These are phyloP conservation scores for Lactarius trivialis DNA, from an alignment of 768 basidiomycete species.

Conservation along the genomic window DNA sequence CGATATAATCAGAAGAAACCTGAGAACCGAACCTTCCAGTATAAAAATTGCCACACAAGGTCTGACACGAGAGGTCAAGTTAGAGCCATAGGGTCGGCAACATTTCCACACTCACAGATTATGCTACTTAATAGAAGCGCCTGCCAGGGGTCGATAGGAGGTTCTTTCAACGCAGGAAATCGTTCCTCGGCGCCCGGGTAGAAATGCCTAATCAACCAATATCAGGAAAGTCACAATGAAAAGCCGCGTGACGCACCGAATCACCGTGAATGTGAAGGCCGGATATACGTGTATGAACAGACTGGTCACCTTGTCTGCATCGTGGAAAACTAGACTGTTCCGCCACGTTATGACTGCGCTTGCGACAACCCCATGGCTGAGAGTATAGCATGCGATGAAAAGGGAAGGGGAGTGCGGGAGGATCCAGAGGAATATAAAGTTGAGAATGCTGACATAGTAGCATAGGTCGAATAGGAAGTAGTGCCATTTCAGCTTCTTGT, in stretches of 20 bases:
- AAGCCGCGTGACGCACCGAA: constrained; percentile 49
- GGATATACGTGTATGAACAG: constrained; percentile 94
- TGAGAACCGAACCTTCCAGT: constrained; percentile 67
- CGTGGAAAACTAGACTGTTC: constrained; percentile 97
- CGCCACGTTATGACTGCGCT: constrained; percentile 98
- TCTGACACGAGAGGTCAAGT: constrained; percentile 43
- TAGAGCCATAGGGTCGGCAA: constrained; percentile 1
- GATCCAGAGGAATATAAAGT: constrained; percentile 88
- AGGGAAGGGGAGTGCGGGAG: constrained; percentile 70
- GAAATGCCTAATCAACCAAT: constrained; percentile 55
- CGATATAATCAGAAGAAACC: neutral
- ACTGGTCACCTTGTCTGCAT: constrained; percentile 92
- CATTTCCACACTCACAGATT: constrained; percentile 59
- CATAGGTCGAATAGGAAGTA: constrained; percentile 93
- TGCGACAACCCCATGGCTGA: constrained; percentile 85
- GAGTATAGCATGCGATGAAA: constrained; percentile 88
- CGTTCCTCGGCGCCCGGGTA: constrained; percentile 73
- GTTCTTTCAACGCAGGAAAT: constrained; percentile 75
- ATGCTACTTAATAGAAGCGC: constrained; percentile 75
- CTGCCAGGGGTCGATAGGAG: constrained; percentile 58
- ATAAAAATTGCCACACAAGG: constrained; percentile 85
- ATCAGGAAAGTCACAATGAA: neutral
- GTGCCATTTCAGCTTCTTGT: constrained; percentile 92
- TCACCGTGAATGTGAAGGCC: constrained; percentile 85
- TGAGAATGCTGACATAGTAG: constrained; percentile 89